Evolutionary conservation across 2,329 filamentous ascomycete species (phyloP), one percentile per base, ranked within the genome.

Genomic region (Epichloe coenophiala): DNA sequence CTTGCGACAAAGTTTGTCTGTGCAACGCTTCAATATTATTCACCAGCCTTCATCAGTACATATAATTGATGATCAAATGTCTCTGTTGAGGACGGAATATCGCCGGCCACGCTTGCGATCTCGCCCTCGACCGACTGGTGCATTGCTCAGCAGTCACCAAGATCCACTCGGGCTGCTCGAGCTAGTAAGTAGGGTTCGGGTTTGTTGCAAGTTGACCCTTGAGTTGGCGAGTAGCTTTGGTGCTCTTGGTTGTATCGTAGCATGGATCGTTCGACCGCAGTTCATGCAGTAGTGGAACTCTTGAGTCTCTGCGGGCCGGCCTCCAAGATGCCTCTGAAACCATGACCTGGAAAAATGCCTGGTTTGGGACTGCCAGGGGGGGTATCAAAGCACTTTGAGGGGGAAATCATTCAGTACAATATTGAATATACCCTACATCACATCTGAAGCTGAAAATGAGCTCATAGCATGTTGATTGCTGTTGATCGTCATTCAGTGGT

Each of bases 161-260:
- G 90, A 96, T 63, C 90, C 90, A 1, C 72, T 95, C 0, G 89
- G 89, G 0, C 65, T 95, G 37, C 73, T 94, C 48, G 75, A 82
- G 54, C 76, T 89, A 55, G 78, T 79, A 3, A 80, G 84, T 19
- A 77, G 80, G 37, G 60, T 94, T 39, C 81, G 76, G 57, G 74
- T 75, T 43, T 77, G 75, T 44, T 78, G 86, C 0, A 82, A 82
- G 71, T 65, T 84, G 45, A 76, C 85, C 1, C 69, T 94, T 38
- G 85, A 90, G 62, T 71, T 94, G 5, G 66, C 90, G 21, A 85
- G 88, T 13, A 81, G 85, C 48, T 72, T 89, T 49, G 83, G 88
- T 0, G 69, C 93, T 31, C 63, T 94, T 3, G 85, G 88, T 3
- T 86, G 85, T 13, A 63, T 91, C 37, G 78, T 81, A 21, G 71